These are phyloP conservation scores for Globisporangium carolinianum DNA, from an alignment of 352 stramenopile genomes.

Conservation along the genomic window DNA sequence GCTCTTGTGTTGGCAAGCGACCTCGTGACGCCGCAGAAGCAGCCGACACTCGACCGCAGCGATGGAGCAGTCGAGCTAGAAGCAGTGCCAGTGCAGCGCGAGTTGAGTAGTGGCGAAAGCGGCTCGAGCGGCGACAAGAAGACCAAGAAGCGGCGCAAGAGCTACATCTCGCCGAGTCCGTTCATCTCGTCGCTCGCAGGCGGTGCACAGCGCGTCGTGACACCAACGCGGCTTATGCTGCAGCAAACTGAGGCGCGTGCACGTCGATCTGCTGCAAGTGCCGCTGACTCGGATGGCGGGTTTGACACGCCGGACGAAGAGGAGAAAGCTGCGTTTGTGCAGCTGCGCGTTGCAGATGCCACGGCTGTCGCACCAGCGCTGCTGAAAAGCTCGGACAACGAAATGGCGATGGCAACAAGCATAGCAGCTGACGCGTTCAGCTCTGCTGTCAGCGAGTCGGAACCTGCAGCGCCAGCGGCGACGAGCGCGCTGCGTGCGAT, in stretches of 20 bases:
- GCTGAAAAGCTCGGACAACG: background rate
- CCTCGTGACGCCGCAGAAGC: background rate
- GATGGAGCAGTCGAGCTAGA: background rate
- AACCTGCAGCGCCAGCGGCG: too few relatives aligned
- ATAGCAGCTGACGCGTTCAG: too few relatives aligned
- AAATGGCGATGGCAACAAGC: too few relatives aligned
- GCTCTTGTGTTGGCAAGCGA: background rate
- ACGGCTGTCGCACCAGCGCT: background rate
- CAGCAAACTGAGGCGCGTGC: background rate
- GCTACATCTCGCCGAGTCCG: conserved; percentile 40
- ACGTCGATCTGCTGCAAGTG: too few relatives aligned
- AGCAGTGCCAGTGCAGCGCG: background rate
- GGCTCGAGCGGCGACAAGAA: conserved; percentile 14
- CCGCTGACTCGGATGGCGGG: conserved; percentile 12
- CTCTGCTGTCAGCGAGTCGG: background rate
- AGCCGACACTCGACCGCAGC: background rate
- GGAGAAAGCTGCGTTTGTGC: background rate
- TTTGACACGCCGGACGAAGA: conserved; percentile 8
- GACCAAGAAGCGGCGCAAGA: conserved; percentile 37
- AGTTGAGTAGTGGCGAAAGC: conserved; percentile 5
- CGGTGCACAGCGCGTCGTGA: conserved; percentile 52
- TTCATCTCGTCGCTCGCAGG: conserved; percentile 39
- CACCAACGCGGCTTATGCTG: conserved; percentile 21
- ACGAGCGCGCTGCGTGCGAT: background rate
- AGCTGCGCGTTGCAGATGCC: background rate